Evolutionary conservation across 2,329 filamentous ascomycete genomes (phyloP).

Genomic region (Xylaria arbuscula): DNA sequence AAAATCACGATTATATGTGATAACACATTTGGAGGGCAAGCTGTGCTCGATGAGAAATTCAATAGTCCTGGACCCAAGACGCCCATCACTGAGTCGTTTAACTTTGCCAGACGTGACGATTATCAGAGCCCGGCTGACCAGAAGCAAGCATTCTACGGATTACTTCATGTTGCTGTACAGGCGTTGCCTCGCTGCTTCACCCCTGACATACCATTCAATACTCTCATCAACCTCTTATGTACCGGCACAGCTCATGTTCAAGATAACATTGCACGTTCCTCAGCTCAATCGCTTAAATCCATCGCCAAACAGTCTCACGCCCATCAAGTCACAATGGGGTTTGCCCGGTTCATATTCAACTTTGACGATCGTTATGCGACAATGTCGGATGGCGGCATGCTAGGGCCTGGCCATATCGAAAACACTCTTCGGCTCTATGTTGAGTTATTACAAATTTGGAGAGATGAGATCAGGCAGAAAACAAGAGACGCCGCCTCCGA

Average conservation of each 20-base stretch:
- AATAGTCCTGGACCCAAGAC: conserved; percentile 89
- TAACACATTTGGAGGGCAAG: conserved; percentile 96
- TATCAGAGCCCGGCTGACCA: conserved; percentile 78
- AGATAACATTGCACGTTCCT: conserved; percentile 89
- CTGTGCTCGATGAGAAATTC: conserved; percentile 94
- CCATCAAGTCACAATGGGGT: conserved; percentile 95
- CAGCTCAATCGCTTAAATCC: conserved; percentile 90
- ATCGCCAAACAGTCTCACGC: conserved; percentile 94
- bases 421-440: conserved; percentile 93
- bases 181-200: conserved; percentile 94
- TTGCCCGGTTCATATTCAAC: conserved; percentile 97
- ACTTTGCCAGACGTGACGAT: conserved; percentile 86
- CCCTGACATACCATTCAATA: conserved; percentile 89
- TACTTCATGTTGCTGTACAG: conserved; percentile 94
- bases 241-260: conserved; percentile 97
- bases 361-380: conserved; percentile 98
- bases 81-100: conserved; percentile 93
- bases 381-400: conserved; percentile 97
- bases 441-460: conserved; percentile 95
- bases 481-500: conserved; percentile 77
- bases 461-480: conserved; percentile 92
- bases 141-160: conserved; percentile 93
- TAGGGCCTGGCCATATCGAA: conserved; percentile 93
- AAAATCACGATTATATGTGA: conserved; percentile 98
- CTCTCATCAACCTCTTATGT: conserved; percentile 92